Base-by-base conservation (phyloP, 768 basidiomycete genomes). In the Hydnum rufescens region DNA sequence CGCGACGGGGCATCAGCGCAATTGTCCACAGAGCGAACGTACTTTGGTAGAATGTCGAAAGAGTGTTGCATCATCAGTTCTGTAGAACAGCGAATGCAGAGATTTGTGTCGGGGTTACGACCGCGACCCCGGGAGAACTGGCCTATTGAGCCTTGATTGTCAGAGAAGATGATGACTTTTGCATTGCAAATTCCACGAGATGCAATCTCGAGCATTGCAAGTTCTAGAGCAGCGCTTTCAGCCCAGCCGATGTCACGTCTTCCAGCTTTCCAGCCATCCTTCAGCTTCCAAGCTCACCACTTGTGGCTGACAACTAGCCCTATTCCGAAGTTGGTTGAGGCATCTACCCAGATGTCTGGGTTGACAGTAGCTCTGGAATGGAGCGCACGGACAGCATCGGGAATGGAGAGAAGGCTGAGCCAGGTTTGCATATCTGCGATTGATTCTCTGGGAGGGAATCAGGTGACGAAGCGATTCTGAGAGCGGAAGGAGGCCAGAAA, bases 231-330 rank as follows among this genome's bases (percentile, higher is more conserved):
- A n/a, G n/a, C n/a, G n/a, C n/a, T n/a, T n/a, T n/a, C n/a, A n/a
- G n/a, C n/a, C n/a, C n/a, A n/a, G n/a, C n/a, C n/a, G n/a, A n/a
- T n/a, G n/a, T 52, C 36, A 8, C 31, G 16, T 5, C 42, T 23
- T 6, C 18, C 28, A 2, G 31, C 28, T 26, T 50, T 5, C 51
- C 51, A 52, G 3, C 42, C 51, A 4, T 3, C 28, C 4, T 2
- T 19, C 3, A 19, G 39, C 1, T 32, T 26, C 53, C 53, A 53
- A 2, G 25, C 53, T 6, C 44, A 30, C 48, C 53, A 49, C 23
- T 57, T 29, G 0, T 61, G 58, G 25, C 59, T 57, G 31, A 59
- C 55, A 19, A 62, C 58, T 22, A 51, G 34, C 18, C 59, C 54
- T 4, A 55, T 49, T 3, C 51, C 25, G n/a, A n/a, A n/a, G n/a